phyloP scores from a whole-genome alignment of 371 early-diverging fungal genomes.

The Thermomucor indicae-seudaticae region DNA sequence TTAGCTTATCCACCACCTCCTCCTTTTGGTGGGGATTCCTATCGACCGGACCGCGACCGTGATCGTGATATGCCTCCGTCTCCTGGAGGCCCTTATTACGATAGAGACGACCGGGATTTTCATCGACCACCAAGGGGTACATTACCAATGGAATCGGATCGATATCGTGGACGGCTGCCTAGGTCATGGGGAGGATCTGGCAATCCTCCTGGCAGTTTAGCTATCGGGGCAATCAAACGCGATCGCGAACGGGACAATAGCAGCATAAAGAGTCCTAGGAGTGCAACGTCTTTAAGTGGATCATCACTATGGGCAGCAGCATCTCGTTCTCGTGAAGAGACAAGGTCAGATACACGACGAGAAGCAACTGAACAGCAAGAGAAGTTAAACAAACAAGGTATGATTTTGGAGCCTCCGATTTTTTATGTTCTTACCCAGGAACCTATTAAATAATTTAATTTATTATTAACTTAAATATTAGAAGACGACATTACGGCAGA shows the following conservation, averaged over 20 bases:
- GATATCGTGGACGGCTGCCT: constrained; percentile 26
- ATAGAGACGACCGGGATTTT: constrained; percentile 44
- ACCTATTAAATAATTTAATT: no score
- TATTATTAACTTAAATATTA: no score
- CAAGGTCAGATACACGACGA: background rate
- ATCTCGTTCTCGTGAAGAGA: background rate
- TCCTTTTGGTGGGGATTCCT: constrained; percentile 44
- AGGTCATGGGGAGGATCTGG: constrained; percentile 10
- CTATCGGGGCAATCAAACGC: constrained; percentile 15
- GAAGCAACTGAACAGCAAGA: background rate
- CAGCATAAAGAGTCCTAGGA: constrained; percentile 19
- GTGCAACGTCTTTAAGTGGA: constrained; percentile 3
- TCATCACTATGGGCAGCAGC: background rate
- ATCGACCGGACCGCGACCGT: constrained; percentile 40
- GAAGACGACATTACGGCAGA: no score
- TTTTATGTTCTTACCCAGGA: no score
- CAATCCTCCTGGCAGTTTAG: constrained; percentile 5
- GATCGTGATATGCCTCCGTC: constrained; percentile 39
- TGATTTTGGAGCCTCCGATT: no score
- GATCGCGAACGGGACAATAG: constrained; percentile 33
- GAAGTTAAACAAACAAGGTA: background rate
- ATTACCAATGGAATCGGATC: constrained; percentile 23
- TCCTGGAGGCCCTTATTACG: constrained; percentile 32
- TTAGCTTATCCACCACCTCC: constrained; percentile 11
- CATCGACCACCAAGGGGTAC: constrained; percentile 18